These are phyloP conservation scores for Kondoa malvinella DNA, from an alignment of 768 basidiomycete species.

Conservation along the genomic window DNA sequence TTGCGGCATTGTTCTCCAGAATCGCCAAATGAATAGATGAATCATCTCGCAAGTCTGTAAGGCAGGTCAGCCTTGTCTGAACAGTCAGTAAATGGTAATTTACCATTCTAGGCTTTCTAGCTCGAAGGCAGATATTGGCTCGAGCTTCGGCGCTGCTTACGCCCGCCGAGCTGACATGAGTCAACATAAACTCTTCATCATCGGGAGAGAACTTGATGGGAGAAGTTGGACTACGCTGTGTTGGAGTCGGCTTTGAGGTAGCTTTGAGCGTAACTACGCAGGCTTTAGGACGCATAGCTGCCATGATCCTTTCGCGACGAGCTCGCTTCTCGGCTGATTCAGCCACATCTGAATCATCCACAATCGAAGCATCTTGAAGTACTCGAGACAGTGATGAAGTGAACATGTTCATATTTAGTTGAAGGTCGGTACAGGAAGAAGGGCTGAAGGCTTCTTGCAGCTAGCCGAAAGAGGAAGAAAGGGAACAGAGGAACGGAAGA, in stretches of 20 bases:
- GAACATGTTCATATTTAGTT: background rate
- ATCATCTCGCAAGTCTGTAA: background rate
- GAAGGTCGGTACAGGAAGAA: no score
- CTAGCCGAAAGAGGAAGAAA: no score
- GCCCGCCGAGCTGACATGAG: background rate
- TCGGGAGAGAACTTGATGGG: background rate
- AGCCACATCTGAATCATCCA: no score
- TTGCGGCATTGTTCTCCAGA: background rate
- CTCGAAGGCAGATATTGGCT: background rate
- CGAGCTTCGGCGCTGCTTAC: background rate
- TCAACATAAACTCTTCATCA: background rate
- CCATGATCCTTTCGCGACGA: background rate
- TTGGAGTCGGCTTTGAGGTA: background rate
- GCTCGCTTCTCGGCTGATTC: background rate
- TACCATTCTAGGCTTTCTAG: background rate
- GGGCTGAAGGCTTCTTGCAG: no score
- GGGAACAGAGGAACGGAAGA: no score
- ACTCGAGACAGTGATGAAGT: background rate
- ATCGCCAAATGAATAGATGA: background rate
- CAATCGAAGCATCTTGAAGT: background rate
- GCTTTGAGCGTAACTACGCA: background rate
- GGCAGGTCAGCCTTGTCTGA: background rate
- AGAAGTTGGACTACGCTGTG: background rate
- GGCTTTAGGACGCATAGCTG: background rate
- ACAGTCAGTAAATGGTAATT: background rate